A percentile compares a stretch with the other conserved stretches of the same genome.
Conservation (phyloP, 2,329 filamentous ascomycete genomes). For the Xylaria polymorpha region DNA sequence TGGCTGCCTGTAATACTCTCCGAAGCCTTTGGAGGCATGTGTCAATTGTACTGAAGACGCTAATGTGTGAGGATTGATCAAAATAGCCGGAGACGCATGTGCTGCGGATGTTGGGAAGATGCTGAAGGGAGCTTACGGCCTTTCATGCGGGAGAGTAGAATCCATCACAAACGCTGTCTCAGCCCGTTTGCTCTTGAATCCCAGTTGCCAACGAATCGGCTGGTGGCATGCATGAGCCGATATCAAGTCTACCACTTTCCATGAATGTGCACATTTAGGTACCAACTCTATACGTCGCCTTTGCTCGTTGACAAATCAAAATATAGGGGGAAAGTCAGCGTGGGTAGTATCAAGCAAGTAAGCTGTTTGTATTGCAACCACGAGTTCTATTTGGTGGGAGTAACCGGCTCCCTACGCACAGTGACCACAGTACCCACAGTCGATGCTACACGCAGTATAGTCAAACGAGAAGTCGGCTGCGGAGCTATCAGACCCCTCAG, state of each 20-base stretch:
- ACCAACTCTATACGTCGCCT: neutral
- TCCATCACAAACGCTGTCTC: neutral
- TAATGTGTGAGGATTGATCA: neutral
- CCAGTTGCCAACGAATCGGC: neutral
- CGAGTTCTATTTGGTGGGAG: neutral
- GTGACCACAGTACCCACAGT: constrained; percentile 44
- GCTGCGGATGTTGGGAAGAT: neutral
- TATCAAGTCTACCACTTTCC: neutral
- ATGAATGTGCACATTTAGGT: constrained; percentile 16
- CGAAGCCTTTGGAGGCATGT: neutral
- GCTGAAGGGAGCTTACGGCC: neutral
- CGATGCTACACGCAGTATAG: constrained; percentile 39
- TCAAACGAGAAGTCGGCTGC: constrained; percentile 34
- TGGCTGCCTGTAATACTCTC: neutral
- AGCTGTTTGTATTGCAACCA: neutral
- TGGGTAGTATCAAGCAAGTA: neutral
- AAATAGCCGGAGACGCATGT: too few relatives aligned
- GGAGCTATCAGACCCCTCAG: constrained; percentile 14
- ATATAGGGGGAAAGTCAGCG: neutral
- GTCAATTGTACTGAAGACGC: neutral
- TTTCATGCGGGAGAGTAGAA: neutral
- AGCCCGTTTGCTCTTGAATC: neutral
- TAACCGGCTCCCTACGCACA: constrained; percentile 32
- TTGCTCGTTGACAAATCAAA: neutral
- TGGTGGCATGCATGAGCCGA: neutral